phyloP scores from a whole-genome alignment of 495 filamentous ascomycete species.

The Annulohypoxylon bovei region DNA sequence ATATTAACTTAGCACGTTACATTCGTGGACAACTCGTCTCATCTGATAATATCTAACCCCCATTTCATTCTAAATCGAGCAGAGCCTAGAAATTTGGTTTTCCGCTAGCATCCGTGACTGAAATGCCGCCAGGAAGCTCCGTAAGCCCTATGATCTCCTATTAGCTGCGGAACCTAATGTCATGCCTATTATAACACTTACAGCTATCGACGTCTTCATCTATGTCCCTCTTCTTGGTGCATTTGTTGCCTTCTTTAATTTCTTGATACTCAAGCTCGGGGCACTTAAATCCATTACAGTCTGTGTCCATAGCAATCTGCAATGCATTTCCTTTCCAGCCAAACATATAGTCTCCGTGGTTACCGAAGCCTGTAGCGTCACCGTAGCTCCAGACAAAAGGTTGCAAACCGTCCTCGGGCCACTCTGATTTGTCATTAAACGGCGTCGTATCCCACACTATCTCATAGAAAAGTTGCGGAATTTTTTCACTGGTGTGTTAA shows the following conservation, averaged over 20 bases:
- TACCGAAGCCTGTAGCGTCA: slow-evolving; percentile 43
- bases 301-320: slow-evolving; percentile 42
- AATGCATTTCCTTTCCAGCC: slow-evolving; percentile 46
- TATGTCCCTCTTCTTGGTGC: slow-evolving; percentile 36
- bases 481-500: slow-evolving; percentile 20
- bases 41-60: not conserved
- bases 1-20: too few species aligned
- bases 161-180: not conserved
- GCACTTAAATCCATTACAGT: slow-evolving; percentile 39
- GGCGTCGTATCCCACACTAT: slow-evolving; percentile 51
- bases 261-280: slow-evolving; percentile 37
- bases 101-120: slow-evolving; percentile 35
- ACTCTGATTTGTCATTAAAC: slow-evolving; percentile 51
- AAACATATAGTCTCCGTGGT: slow-evolving; percentile 45
- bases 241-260: slow-evolving; percentile 47
- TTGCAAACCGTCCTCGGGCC: slow-evolving; percentile 55
- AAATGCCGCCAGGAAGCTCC: slow-evolving; percentile 42
- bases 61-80: not conserved
- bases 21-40: too few species aligned
- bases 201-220: slow-evolving; percentile 48
- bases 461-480: slow-evolving; percentile 53
- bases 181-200: slow-evolving; percentile 26
- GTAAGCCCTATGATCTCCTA: slow-evolving; percentile 27
- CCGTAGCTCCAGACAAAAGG: slow-evolving; percentile 58
- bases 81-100: slow-evolving; percentile 18